Base-by-base conservation (phyloP, 805 yeast species). In the Wickerhamiella parazyma region DNA sequence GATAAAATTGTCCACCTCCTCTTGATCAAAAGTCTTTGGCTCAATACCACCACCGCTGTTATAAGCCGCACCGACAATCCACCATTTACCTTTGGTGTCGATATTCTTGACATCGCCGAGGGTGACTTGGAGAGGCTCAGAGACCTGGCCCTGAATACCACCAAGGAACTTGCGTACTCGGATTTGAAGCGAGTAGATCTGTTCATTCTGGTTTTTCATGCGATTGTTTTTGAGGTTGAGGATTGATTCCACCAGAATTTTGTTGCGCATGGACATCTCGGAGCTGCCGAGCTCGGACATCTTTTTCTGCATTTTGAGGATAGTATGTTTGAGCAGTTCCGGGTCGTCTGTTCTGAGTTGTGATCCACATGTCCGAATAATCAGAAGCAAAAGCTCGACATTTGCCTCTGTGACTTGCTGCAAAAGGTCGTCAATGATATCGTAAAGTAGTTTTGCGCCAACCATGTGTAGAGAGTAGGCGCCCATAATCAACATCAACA, bases 1-100 rank as follows among this genome's bases (percentile, higher is more conserved):
- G 11, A 80, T 63, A 8, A 79, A 63, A 45, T 76, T 86, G 49
- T 72, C 74, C 45, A 75, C 68, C 1, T 71, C 69, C 3, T 60
- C 62, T 3, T 65, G 56, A 41, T 71, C 70, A 3, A 14, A 51
- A 18, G 55, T 59, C 21, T 58, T 54, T 4, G 2, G 58, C 58
- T 6, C 52, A 34, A 21, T 33, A 2, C 40, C 26, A 36, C 62
- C 68, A 44, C 67, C 64, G 2, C 95, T 95, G 55, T 76, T 83
- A 95, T 96, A 91, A 0, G 98, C 95, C 1, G 97, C 83, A 40
- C 99, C 99, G 24, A 91, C 89, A 25, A 91, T 68, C 99, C 99
- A 91, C 99, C 99, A 91, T 62, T 89, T 91, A 45, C 99, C 99
- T 50, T 76, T 75, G 0, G 79, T 73, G 11, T 79, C 82, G 19